Base-by-base conservation (phyloP, 2,329 filamentous ascomycete species). In the Xylariaceae sp. region DNA sequence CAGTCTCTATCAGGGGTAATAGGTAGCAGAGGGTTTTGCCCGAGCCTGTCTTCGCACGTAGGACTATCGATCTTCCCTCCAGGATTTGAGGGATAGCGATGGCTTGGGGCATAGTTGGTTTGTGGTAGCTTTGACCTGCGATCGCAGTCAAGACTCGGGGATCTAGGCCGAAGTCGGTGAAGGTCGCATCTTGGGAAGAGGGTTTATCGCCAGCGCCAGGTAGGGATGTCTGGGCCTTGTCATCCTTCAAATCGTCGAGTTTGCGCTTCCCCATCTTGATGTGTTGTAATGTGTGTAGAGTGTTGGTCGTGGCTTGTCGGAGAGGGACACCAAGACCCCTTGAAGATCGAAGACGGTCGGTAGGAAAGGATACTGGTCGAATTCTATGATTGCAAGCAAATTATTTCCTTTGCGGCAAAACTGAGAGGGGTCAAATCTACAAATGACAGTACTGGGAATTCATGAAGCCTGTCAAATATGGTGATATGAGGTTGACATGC, bases 41-140 rank as follows among this genome's bases (percentile, higher is more conserved):
- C 3, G 89, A 95, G 9, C 92, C 92, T 4, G 92, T 97, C 63
- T 90, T 94, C 26, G 90, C 88, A 57, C 90, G 88, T 38, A 88
- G 89, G 27, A 97, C 71, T 33, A 98, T 81, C 70, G 97, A 88
- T 56, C 87, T 83, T 9, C 92, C 90, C 48, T 88, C 80, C 13
- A 97, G 70, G 15, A 87, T 88, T 26, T 96, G 67, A 2, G 92
- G 92, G 46, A 98, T 94, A 1, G 87, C 86, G 62, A 84, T 83
- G 29, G 79, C 76, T 64, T 98, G 92, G 2, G 97, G 85, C 9
- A 83, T 74, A n/a, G 92, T 97, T 11, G 92, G 92, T 41, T 81
- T 80, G 47, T 82, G 74, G 67, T 89, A 97, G 62, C 84, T 82
- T 63, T 92, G 84, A 59, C 85, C 82, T 32, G 83, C 83, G 51